phyloP scores from a whole-genome alignment of 495 filamentous ascomycete genomes.

The Aspergillus ostianus region DNA sequence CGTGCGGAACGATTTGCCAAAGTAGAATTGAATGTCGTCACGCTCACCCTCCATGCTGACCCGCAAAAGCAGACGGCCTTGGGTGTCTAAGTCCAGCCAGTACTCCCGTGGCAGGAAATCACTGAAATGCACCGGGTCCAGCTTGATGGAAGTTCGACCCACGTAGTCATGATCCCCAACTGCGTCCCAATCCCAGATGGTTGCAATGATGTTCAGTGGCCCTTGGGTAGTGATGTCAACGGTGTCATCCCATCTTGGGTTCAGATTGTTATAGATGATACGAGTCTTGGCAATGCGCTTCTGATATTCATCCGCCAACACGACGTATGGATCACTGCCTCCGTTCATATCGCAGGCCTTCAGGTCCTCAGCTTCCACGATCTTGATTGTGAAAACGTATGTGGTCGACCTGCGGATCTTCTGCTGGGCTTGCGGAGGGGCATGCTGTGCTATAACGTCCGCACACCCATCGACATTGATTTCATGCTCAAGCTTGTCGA shows the following conservation, averaged over 20 bases:
- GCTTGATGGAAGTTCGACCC: slow-evolving; percentile 87
- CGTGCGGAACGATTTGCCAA: slow-evolving; percentile 93
- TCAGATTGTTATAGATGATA: slow-evolving; percentile 86
- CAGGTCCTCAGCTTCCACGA: slow-evolving; percentile 97
- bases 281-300: slow-evolving; percentile 95
- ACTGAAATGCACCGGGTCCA: slow-evolving; percentile 92
- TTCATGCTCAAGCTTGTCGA: slow-evolving; percentile 84
- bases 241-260: slow-evolving; percentile 96
- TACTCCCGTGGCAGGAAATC: slow-evolving; percentile 95
- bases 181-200: slow-evolving; percentile 98
- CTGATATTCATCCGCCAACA: slow-evolving; percentile 95
- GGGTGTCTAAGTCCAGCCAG: slow-evolving; percentile 96
- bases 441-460: slow-evolving; percentile 68
- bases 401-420: slow-evolving; percentile 65
- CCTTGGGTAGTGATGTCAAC: slow-evolving; percentile 94
- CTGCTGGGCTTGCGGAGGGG: slow-evolving; percentile 51
- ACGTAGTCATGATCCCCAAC: slow-evolving; percentile 98
- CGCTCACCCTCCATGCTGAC: slow-evolving; percentile 98
- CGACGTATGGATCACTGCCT: slow-evolving; percentile 94
- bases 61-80: slow-evolving; percentile 82
- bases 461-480: slow-evolving; percentile 95
- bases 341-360: slow-evolving; percentile 97
- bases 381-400: slow-evolving; percentile 98
- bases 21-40: slow-evolving; percentile 98
- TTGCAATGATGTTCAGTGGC: slow-evolving; percentile 89